These are phyloP conservation scores for Vachellia collinsii DNA, from an alignment of 306 rosid species.

Conservation along the genomic window DNA sequence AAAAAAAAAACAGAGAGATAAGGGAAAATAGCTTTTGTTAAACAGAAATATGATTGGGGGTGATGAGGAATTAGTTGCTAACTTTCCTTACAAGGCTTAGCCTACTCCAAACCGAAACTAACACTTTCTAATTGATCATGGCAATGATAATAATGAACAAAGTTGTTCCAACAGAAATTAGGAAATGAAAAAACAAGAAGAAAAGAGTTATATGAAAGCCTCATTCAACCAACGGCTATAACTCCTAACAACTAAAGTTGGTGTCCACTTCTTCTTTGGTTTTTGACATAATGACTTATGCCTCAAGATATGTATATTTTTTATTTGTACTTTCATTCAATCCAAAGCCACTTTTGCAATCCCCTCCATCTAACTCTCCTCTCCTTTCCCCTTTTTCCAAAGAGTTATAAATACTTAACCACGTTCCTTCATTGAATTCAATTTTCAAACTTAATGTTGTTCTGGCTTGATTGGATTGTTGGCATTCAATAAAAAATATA, in stretches of 20 bases:
- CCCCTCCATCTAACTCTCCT: neutral
- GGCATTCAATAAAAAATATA: too few relatives aligned
- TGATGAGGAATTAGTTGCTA: neutral
- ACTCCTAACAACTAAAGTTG: neutral
- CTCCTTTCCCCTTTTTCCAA: neutral
- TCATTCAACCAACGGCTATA: constrained; percentile 1
- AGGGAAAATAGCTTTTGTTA: neutral
- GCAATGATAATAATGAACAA: constrained; percentile 4
- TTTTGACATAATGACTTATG: neutral
- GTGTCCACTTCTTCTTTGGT: neutral
- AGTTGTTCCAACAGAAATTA: constrained; percentile 50
- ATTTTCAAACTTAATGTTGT: too few relatives aligned
- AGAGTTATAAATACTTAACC: too few relatives aligned
- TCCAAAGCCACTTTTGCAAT: neutral
- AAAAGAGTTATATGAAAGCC: neutral
- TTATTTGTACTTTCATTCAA: neutral
- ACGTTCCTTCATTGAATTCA: too few relatives aligned
- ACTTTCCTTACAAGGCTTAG: constrained; percentile 58
- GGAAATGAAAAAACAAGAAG: neutral
- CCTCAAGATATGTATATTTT: too few relatives aligned
- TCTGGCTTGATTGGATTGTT: too few relatives aligned
- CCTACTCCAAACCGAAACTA: constrained; percentile 23
- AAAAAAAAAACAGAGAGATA: too few relatives aligned
- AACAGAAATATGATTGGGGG: neutral
- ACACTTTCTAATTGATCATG: constrained; percentile 24